phyloP scores from a whole-genome alignment of 2,329 filamentous ascomycete species.

The Neoarthrinium moseri region DNA sequence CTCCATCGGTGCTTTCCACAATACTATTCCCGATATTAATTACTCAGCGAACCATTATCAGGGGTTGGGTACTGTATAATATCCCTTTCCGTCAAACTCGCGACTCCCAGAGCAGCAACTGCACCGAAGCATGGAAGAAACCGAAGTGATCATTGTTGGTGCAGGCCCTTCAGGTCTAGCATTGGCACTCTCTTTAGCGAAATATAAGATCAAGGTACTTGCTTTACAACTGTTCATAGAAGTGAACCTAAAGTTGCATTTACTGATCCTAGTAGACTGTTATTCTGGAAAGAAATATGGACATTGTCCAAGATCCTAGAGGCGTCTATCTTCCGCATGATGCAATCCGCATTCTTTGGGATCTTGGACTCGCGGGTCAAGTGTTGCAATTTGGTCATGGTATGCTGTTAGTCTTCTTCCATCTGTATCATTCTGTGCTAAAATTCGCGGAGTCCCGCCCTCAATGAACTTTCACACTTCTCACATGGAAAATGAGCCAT shows the following conservation, averaged over 20 bases:
- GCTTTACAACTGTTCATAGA: too few species aligned
- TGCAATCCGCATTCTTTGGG: constrained; percentile 22
- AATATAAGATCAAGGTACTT: constrained; percentile 20
- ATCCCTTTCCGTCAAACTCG: too few species aligned
- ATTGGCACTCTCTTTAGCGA: constrained; percentile 19
- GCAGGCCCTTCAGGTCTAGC: constrained; percentile 22
- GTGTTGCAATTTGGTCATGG: constrained; percentile 20
- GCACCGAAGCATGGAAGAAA: constrained; percentile 18
- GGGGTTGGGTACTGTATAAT: too few species aligned
- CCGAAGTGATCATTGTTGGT: constrained; percentile 23
- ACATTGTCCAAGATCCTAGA: constrained; percentile 21
- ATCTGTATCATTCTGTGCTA: neutral
- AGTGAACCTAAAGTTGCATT: neutral
- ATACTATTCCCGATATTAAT: too few species aligned
- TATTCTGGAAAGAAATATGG: constrained; percentile 20
- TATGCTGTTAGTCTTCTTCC: constrained; percentile 11
- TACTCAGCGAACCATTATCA: too few species aligned
- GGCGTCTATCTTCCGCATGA: constrained; percentile 22
- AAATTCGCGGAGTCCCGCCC: neutral
- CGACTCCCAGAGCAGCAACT: too few species aligned
- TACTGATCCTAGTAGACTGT: constrained; percentile 15
- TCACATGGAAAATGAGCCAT: constrained; percentile 16
- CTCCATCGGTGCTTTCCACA: too few species aligned
- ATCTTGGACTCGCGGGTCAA: constrained; percentile 18
- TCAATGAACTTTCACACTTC: constrained; percentile 19